phyloP scores from a whole-genome alignment of 352 stramenopile species.

The Globisporangium takayamanum region DNA sequence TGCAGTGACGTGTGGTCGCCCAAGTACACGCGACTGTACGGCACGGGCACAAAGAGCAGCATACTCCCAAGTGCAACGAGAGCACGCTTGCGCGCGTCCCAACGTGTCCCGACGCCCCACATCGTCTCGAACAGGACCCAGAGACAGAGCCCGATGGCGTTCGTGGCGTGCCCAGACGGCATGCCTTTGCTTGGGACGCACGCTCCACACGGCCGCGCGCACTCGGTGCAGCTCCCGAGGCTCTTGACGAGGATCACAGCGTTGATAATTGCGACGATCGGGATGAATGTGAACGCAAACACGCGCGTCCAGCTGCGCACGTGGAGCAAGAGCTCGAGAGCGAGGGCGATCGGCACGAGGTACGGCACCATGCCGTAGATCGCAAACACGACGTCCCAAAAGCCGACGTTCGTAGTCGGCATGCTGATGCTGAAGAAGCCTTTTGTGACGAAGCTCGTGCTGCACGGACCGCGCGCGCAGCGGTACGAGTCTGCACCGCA shows the following conservation, averaged over 20 bases:
- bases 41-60: conserved; percentile 41
- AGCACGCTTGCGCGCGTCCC: conserved; percentile 11
- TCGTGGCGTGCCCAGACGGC: conserved; percentile 45
- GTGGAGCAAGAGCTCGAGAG: conserved; percentile 34
- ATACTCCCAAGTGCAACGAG: conserved; percentile 6
- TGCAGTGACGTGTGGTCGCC: conserved; percentile 50
- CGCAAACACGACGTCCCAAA: conserved; percentile 46
- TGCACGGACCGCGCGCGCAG: conserved; percentile 47
- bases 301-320: conserved; percentile 36
- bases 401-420: conserved; percentile 25
- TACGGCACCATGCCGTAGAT: conserved; percentile 60
- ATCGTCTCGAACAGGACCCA: conserved; percentile 43
- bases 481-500: conserved; percentile 39
- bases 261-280: conserved; percentile 40
- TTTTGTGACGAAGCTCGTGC: conserved; percentile 30
- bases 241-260: conserved; percentile 26
- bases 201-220: conserved; percentile 36
- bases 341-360: conserved; percentile 29
- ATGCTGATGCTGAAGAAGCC: conserved; percentile 47
- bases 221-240: conserved; percentile 40
- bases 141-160: conserved; percentile 36
- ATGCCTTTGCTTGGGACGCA: conserved; percentile 42
- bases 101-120: conserved; percentile 22
- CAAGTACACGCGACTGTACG: conserved; percentile 52
- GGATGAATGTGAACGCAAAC: conserved; percentile 45